Conservation (phyloP, 202 grass and related monocot genomes). For the Musa balbisiana region DNA sequence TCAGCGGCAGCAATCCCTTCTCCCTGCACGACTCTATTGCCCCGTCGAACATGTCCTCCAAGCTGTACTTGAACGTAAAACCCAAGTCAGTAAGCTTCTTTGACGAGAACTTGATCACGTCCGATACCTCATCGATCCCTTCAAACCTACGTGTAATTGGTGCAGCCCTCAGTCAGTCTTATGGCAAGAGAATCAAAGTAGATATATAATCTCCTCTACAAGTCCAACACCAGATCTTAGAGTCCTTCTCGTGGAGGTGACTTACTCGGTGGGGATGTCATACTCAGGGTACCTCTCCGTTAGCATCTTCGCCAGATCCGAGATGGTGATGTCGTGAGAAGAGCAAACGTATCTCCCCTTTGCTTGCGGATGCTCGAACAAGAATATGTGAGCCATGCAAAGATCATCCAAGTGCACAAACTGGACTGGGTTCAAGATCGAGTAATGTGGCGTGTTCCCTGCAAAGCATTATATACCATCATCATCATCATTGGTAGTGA, state of each 20-base stretch:
- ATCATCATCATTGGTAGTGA: background rate
- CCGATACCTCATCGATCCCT: background rate
- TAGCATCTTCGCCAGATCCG: background rate
- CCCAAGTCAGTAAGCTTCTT: background rate
- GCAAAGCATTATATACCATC: background rate
- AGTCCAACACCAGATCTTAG: no score
- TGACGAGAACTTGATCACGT: background rate
- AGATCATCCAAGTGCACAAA: constrained; percentile 6
- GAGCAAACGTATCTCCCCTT: constrained; percentile 2
- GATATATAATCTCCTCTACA: no score
- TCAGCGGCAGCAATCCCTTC: background rate
- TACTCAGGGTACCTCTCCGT: background rate
- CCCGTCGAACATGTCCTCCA: background rate
- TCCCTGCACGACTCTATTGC: background rate
- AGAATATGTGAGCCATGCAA: constrained; percentile 1
- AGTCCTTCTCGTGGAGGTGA: no score
- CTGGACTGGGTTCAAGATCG: background rate
- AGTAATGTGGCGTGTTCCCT: background rate
- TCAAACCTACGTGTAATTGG: background rate
- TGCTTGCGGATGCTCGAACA: background rate
- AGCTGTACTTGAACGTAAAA: background rate
- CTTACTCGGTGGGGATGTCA: background rate
- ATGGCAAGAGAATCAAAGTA: background rate
- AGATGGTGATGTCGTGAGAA: constrained; percentile 1
- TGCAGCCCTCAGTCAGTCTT: background rate